Evolutionary conservation across 164 flowering plant species (phyloP).

Genomic region (Hamamelis virginiana): DNA sequence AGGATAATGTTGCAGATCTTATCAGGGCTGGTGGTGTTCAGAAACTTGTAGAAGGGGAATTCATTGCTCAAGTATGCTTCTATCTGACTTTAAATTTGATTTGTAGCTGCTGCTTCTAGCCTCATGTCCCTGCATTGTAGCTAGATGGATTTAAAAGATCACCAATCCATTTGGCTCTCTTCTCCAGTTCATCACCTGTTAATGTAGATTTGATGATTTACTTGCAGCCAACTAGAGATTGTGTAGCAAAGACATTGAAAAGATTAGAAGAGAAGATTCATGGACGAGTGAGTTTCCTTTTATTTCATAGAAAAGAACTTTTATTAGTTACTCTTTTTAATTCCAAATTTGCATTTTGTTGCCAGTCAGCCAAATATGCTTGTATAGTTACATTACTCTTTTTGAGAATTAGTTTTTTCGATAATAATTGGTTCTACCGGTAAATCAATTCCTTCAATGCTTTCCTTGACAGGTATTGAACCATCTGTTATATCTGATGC

Average conservation of each 20-base stretch:
- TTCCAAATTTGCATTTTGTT: background rate
- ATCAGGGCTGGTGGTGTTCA: slow-evolving; percentile 68
- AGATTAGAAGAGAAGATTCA: slow-evolving; percentile 69
- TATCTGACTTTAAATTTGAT: background rate
- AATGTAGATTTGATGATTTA: background rate
- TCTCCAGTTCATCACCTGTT: background rate
- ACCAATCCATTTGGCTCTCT: background rate
- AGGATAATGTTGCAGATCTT: slow-evolving; percentile 75
- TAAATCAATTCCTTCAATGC: background rate
- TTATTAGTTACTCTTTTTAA: background rate
- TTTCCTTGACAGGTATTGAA: slow-evolving; percentile 41
- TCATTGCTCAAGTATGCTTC: slow-evolving; percentile 55
- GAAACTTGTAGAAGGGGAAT: slow-evolving; percentile 67
- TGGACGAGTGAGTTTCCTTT: slow-evolving; percentile 53
- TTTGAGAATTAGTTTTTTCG: background rate
- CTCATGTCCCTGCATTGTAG: too few relatives aligned
- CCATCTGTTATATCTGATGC: slow-evolving; percentile 59
- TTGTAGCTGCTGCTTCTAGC: too few relatives aligned
- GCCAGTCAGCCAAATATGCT: background rate
- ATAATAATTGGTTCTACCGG: background rate
- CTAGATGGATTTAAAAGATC: background rate
- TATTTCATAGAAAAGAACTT: background rate
- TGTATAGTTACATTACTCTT: background rate
- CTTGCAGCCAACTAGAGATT: slow-evolving; percentile 65
- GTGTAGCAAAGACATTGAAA: slow-evolving; percentile 72